phyloP scores from a whole-genome alignment of 768 basidiomycete genomes.

The Boletales sp. region DNA sequence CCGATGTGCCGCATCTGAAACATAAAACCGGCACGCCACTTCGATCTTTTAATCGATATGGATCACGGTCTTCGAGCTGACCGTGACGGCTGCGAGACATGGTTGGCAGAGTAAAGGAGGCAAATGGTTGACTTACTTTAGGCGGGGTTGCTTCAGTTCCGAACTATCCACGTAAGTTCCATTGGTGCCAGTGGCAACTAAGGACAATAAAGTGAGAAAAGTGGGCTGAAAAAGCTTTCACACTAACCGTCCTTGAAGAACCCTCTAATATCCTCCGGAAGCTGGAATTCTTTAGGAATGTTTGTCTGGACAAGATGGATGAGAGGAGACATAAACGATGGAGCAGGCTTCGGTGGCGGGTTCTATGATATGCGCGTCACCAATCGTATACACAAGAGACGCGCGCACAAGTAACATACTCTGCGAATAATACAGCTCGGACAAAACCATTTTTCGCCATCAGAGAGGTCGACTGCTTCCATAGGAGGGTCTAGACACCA shows the following conservation, averaged over 20 bases:
- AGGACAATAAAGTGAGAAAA: slow-evolving; percentile 14
- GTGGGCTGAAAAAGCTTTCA: slow-evolving; percentile 5
- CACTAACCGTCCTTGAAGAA: slow-evolving; percentile 85
- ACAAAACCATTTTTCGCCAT: slow-evolving; percentile 78
- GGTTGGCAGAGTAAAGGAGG: neutral
- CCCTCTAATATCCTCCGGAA: slow-evolving; percentile 78
- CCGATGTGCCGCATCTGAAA: slow-evolving; percentile 83
- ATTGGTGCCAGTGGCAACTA: slow-evolving; percentile 75
- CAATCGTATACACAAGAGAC: neutral
- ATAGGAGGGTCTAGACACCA: slow-evolving; percentile 96
- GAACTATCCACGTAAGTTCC: slow-evolving; percentile 84
- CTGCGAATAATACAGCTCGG: slow-evolving; percentile 64
- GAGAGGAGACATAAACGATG: slow-evolving; percentile 68
- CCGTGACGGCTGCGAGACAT: slow-evolving; percentile 64
- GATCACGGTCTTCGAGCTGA: slow-evolving; percentile 88
- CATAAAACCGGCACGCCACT: slow-evolving; percentile 84
- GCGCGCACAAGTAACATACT: slow-evolving; percentile 38
- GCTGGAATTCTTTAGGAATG: slow-evolving; percentile 78
- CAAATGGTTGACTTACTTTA: slow-evolving; percentile 60
- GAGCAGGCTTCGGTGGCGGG: slow-evolving; percentile 59
- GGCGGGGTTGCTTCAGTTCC: slow-evolving; percentile 68
- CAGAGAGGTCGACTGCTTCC: slow-evolving; percentile 81
- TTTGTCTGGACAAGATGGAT: slow-evolving; percentile 62
- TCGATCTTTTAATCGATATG: slow-evolving; percentile 80
- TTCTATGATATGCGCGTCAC: slow-evolving; percentile 41